phyloP scores from a whole-genome alignment of 1,284 basidiomycete species.

The Ganoderma boninense region DNA sequence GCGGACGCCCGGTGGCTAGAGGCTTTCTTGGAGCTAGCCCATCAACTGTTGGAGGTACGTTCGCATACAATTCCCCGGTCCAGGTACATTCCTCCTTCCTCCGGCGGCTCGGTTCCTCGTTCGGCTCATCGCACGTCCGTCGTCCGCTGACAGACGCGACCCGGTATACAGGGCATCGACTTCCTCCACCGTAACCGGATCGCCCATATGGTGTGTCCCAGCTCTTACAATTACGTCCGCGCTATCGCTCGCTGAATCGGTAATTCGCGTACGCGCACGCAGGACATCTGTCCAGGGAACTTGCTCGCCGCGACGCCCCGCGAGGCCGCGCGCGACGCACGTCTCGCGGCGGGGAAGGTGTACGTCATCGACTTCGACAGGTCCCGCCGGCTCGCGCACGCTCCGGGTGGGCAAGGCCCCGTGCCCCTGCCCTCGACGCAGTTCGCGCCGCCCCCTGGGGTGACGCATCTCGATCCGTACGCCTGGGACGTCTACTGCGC shows the following conservation, averaged over 20 bases:
- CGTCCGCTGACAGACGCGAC: too few species aligned
- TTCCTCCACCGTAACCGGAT: conserved; percentile 2
- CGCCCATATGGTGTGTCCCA: neutral
- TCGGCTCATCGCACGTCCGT: neutral
- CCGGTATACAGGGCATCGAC: neutral
- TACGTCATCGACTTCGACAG: neutral
- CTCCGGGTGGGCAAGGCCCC: neutral
- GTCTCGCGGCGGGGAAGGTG: neutral
- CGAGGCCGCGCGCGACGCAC: neutral
- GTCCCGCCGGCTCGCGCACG: neutral
- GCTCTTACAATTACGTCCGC: too few species aligned
- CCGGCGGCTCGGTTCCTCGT: neutral
- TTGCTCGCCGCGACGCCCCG: conserved; percentile 2
- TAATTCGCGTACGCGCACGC: neutral
- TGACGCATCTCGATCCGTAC: neutral
- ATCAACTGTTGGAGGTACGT: neutral
- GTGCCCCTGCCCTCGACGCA: neutral
- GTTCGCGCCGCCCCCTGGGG: neutral
- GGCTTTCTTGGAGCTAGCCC: neutral
- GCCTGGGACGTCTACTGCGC: neutral
- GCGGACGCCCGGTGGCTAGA: neutral
- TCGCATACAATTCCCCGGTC: neutral
- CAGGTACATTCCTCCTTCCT: neutral
- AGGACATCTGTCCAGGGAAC: conserved; percentile 28
- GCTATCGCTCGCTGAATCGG: too few species aligned